A percentile compares a stretch with the other conserved stretches of the same genome.
Evolutionary conservation across 495 filamentous ascomycete genomes (phyloP).

Genomic region (Talaromyces ruber): DNA sequence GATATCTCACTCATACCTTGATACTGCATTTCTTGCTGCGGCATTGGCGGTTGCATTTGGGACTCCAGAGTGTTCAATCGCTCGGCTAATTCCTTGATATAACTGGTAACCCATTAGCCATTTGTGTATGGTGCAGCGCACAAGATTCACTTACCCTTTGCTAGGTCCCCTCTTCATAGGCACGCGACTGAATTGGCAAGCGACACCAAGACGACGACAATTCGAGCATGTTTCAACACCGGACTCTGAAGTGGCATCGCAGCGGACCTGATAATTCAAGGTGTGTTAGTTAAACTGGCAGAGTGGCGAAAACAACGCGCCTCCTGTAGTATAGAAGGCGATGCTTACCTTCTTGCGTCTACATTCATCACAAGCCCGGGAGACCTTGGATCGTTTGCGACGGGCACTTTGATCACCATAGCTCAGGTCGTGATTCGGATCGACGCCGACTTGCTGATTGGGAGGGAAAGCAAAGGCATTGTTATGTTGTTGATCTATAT

Average conservation of each 20-base stretch:
- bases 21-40: conserved; percentile 38
- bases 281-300: conserved; percentile 11
- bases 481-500: conserved; percentile 37
- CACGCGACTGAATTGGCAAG: conserved; percentile 84
- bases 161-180: conserved; percentile 93
- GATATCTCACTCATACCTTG: conserved; percentile 39
- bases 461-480: conserved; percentile 40
- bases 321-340: neutral
- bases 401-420: conserved; percentile 59
- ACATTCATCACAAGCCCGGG: conserved; percentile 91
- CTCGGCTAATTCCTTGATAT: conserved; percentile 94
- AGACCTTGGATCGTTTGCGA: conserved; percentile 83
- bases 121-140: neutral
- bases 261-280: conserved; percentile 58
- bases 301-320: neutral
- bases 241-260: conserved; percentile 76
- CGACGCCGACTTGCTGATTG: conserved; percentile 41
- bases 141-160: conserved; percentile 60
- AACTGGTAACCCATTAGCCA: conserved; percentile 38
- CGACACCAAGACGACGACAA: conserved; percentile 67
- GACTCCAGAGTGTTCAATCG: conserved; percentile 77
- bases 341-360: conserved; percentile 73
- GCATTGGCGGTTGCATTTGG: conserved; percentile 43
- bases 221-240: conserved; percentile 76
- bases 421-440: conserved; percentile 40